Base-by-base conservation (phyloP, 768 basidiomycete species). In the Mycena filopes region DNA sequence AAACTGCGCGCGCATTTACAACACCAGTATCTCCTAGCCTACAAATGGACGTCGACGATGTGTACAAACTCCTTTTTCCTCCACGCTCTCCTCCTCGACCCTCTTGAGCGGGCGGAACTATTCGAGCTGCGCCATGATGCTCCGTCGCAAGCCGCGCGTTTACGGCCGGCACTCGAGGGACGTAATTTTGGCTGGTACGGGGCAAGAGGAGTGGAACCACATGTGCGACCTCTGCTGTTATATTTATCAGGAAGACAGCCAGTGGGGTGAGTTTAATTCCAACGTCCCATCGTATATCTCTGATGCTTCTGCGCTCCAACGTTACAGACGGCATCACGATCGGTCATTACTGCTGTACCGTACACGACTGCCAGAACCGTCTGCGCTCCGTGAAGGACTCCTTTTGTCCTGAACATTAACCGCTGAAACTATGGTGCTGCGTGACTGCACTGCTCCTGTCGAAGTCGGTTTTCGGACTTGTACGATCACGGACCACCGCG, bases 191-290 rank as follows among this genome's bases (percentile, higher is more conserved):
- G 68, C 61, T 25, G 73, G 74, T 0, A 55, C 72, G 11, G 75
- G 78, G 0, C 77, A 78, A 55, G 70, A 73, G 40, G 72, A 66
- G 16, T 77, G 74, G 73, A 71, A 62, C 43, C 78, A 79, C 64
- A 68, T 69, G 1, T 80, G 78, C 63, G 59, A 75, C 23, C 45
- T 66, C 0, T 78, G 77, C 64, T 73, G 70, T 48, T 67, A 60
- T 40, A 48, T 72, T 18, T 49, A 68, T 40, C 42, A 31, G 9
- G 59, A 60, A 6, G 55, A 70, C n/a, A 20, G 36, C 7, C 65
- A 45, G 23, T 46, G 65, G 71, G 41, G 23, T 66, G n/a, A n/a
- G n/a, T n/a, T n/a, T n/a, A n/a, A n/a, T n/a, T n/a, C n/a, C n/a
- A n/a, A n/a, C n/a, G n/a, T n/a, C n/a, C n/a, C n/a, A n/a, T n/a